Percentiles rank a stretch among this genome's conserved stretches.
These are phyloP conservation scores for Huntiella abstrusa DNA, from an alignment of 2,329 filamentous ascomycete species.

Conservation along the genomic window DNA sequence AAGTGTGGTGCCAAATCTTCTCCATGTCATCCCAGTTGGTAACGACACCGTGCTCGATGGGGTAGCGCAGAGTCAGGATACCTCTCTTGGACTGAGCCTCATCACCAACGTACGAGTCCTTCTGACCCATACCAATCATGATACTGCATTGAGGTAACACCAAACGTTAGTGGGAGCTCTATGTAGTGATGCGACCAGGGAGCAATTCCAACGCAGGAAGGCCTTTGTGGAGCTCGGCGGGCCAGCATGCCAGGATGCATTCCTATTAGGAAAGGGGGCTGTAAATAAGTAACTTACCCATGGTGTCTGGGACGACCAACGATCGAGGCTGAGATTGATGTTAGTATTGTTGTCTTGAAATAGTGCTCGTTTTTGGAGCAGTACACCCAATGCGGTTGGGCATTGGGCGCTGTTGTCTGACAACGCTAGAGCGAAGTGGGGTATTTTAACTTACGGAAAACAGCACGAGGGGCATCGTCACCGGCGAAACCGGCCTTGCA, in stretches of 20 bases:
- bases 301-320: constrained; percentile 99
- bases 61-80: constrained; percentile 98
- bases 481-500: constrained; percentile 99
- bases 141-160: constrained; percentile 41
- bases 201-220: constrained; percentile 4
- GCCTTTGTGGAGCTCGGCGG: constrained; percentile 2
- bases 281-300: constrained; percentile 51
- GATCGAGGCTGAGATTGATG: constrained; percentile 59
- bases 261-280: constrained; percentile 5
- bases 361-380: neutral
- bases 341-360: constrained; percentile 2
- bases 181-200: constrained; percentile 1
- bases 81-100: constrained; percentile 99
- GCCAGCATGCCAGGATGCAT: neutral
- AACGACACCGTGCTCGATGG: constrained; percentile 99
- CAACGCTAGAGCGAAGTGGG: constrained; percentile 19
- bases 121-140: constrained; percentile 99
- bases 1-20: constrained; percentile 99
- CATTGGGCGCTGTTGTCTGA: neutral
- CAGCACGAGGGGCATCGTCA: constrained; percentile 98
- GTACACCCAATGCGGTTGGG: neutral
- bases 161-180: constrained; percentile 17
- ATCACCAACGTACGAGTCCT: constrained; percentile 99
- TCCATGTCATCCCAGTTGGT: constrained; percentile 99
- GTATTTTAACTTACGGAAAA: constrained; percentile 72